These are phyloP conservation scores for Annulohypoxylon stygium DNA, from an alignment of 495 filamentous ascomycete species.

Conservation along the genomic window DNA sequence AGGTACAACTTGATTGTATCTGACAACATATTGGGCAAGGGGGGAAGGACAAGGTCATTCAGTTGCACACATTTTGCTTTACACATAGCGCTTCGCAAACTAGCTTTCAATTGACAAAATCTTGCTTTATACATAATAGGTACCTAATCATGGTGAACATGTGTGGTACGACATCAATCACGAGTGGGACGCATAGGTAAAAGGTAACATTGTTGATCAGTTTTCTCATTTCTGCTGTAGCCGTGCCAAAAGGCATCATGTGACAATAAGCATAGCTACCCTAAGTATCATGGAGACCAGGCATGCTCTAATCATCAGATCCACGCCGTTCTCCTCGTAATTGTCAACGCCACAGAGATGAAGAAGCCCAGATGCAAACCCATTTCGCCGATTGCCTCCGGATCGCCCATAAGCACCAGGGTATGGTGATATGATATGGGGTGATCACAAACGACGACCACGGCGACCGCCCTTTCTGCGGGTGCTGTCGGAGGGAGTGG, in stretches of 20 bases:
- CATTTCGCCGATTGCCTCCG: slow-evolving; percentile 43
- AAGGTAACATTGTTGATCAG: slow-evolving; percentile 34
- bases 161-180: slow-evolving; percentile 8
- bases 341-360: slow-evolving; percentile 70
- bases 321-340: slow-evolving; percentile 76
- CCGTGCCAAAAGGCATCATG: slow-evolving; percentile 67
- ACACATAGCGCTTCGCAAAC: neutral
- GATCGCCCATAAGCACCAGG: slow-evolving; percentile 51
- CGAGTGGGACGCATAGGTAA: neutral
- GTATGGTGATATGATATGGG: slow-evolving; percentile 26
- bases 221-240: slow-evolving; percentile 60
- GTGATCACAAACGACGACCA: slow-evolving; percentile 96
- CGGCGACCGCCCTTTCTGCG: slow-evolving; percentile 99
- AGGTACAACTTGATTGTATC: neutral
- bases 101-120: neutral
- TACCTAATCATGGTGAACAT: neutral
- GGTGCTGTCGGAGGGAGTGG: slow-evolving; percentile 97
- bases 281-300: slow-evolving; percentile 70
- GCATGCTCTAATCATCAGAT: slow-evolving; percentile 56
- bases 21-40: slow-evolving; percentile 9
- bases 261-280: slow-evolving; percentile 61
- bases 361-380: slow-evolving; percentile 60
- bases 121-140: neutral
- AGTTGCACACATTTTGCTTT: slow-evolving; percentile 10
- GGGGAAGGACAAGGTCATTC: neutral